Conservation (phyloP, 75 land plant genomes). For the Cryptomeria japonica region DNA sequence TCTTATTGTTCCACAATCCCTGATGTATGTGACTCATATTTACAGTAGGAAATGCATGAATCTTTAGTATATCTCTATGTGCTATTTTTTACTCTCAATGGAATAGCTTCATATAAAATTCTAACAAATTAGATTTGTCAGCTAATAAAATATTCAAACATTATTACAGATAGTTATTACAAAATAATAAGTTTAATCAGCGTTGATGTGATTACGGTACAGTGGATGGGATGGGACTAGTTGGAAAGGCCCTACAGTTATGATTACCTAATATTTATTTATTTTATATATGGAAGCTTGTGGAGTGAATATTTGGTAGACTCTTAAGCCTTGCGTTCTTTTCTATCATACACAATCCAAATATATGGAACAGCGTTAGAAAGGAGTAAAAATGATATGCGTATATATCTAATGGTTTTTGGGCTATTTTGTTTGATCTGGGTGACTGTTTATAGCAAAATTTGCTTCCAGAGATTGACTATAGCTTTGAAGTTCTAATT, state of each 20-base stretch:
- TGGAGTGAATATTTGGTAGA: too few relatives aligned
- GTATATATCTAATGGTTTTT: background rate
- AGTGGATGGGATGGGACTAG: background rate
- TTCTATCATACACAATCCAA: background rate
- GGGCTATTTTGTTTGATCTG: background rate
- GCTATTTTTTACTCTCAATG: too few relatives aligned
- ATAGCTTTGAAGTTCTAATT: background rate
- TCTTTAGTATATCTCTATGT: too few relatives aligned
- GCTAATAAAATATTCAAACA: too few relatives aligned
- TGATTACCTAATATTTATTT: background rate
- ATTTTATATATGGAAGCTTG: too few relatives aligned
- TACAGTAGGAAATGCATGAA: too few relatives aligned
- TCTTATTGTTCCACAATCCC: too few relatives aligned
- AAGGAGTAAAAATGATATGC: background rate
- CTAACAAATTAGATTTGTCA: too few relatives aligned
- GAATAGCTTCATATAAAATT: too few relatives aligned
- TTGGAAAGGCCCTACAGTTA: background rate
- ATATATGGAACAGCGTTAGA: background rate
- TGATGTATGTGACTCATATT: too few relatives aligned
- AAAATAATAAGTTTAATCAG: background rate
- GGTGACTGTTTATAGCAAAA: background rate
- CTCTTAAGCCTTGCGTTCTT: background rate
- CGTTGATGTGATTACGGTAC: too few relatives aligned
- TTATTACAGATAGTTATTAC: too few relatives aligned
- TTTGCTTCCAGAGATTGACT: background rate